Percentiles rank a stretch among this genome's conserved stretches.
Conservation (phyloP, 495 filamentous ascomycete species). For the Hypoxylon perforatum region DNA sequence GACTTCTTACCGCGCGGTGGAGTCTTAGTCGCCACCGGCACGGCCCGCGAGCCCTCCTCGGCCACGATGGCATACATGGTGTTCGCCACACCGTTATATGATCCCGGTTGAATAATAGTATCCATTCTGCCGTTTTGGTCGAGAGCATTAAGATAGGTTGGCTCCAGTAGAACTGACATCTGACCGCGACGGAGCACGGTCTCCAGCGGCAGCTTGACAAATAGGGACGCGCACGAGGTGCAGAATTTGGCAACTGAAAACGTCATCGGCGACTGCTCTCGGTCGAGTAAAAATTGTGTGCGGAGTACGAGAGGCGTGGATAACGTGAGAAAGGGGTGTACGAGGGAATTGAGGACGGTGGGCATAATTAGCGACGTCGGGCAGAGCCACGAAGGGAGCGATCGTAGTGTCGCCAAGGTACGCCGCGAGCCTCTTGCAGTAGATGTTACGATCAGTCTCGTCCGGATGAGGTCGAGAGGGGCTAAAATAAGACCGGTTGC, state of each 20-base stretch:
- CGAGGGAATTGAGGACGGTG: slow-evolving; percentile 84
- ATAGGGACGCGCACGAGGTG: slow-evolving; percentile 79
- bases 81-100: slow-evolving; percentile 82
- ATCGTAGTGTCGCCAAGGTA: slow-evolving; percentile 76
- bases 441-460: slow-evolving; percentile 86
- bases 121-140: slow-evolving; percentile 61
- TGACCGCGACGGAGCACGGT: slow-evolving; percentile 91
- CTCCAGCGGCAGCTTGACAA: slow-evolving; percentile 87
- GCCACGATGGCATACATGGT: slow-evolving; percentile 88
- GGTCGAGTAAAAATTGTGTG: slow-evolving; percentile 80
- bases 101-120: slow-evolving; percentile 77
- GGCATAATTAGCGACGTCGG: slow-evolving; percentile 76
- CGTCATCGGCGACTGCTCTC: slow-evolving; percentile 78
- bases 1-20: slow-evolving; percentile 41
- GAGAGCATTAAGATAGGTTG: slow-evolving; percentile 55
- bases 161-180: slow-evolving; percentile 67
- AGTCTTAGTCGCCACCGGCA: slow-evolving; percentile 47
- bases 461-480: slow-evolving; percentile 90
- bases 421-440: slow-evolving; percentile 76
- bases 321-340: slow-evolving; percentile 82
- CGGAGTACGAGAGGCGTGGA: slow-evolving; percentile 85
- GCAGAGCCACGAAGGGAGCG: slow-evolving; percentile 80
- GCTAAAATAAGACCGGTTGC: slow-evolving; percentile 81
- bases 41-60: slow-evolving; percentile 76
- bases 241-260: slow-evolving; percentile 84